phyloP scores from a whole-genome alignment of 2,329 filamentous ascomycete species.

The Pyrenophora seminiperda region DNA sequence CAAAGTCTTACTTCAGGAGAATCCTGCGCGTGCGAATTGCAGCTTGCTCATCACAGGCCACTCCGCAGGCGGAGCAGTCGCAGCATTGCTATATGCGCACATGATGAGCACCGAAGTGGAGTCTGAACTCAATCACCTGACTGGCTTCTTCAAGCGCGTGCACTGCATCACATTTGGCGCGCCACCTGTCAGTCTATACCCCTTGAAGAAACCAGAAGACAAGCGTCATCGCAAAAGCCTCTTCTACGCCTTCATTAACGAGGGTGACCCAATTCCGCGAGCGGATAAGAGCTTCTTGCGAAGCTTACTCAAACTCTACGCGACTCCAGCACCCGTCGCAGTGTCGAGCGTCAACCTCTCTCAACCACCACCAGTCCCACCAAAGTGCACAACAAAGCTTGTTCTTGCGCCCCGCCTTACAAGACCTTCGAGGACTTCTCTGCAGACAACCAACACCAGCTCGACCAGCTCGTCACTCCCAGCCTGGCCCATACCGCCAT shows the following conservation, averaged over 20 bases:
- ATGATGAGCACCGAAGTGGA: conserved; percentile 69
- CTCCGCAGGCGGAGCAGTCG: conserved; percentile 83
- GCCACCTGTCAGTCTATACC: conserved; percentile 74
- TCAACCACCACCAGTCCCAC: conserved; percentile 8
- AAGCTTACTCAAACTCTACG: conserved; percentile 73
- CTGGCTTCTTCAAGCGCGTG: conserved; percentile 73
- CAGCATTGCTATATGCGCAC: conserved; percentile 77
- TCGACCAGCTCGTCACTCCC: conserved; percentile 48
- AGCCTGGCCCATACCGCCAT: conserved; percentile 68
- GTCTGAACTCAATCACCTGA: conserved; percentile 73
- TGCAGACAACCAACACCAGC: conserved; percentile 30
- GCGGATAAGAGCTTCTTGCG: conserved; percentile 78
- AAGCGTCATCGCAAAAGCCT: conserved; percentile 64
- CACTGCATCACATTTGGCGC: conserved; percentile 88
- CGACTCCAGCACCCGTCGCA: conserved; percentile 60
- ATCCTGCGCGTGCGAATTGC: conserved; percentile 67
- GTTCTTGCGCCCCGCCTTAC: conserved; percentile 16
- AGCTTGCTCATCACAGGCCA: conserved; percentile 85
- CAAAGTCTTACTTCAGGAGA: conserved; percentile 71
- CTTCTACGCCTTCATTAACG: conserved; percentile 82
- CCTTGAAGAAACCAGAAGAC: conserved; percentile 63
- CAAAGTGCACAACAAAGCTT: conserved; percentile 22
- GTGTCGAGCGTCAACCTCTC: conserved; percentile 36
- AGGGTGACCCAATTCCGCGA: conserved; percentile 79
- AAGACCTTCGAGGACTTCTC: conserved; percentile 29